phyloP scores from a whole-genome alignment of 176 grass and related monocot species.

The Triticum monococcum region DNA sequence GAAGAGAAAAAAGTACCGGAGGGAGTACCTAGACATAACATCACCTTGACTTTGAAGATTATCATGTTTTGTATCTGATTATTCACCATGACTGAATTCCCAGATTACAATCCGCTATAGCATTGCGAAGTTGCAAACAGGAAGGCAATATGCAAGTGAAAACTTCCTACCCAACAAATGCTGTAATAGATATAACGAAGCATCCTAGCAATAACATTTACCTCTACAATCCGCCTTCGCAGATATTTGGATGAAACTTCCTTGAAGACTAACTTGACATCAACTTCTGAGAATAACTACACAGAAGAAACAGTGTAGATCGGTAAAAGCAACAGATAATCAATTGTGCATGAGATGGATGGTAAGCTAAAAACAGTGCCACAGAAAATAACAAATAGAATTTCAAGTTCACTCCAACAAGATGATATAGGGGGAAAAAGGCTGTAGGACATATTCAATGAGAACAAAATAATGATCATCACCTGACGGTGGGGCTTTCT shows the following conservation, averaged over 20 bases:
- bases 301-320: constrained; percentile 27
- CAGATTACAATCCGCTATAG: not conserved
- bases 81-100: constrained; percentile 15
- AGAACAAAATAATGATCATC: constrained; percentile 25
- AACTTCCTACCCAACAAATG: constrained; percentile 18
- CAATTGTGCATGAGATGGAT: constrained; percentile 17
- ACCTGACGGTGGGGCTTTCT: constrained; percentile 68
- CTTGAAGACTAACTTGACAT: constrained; percentile 98
- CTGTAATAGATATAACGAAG: constrained; percentile 13
- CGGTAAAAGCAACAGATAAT: not conserved
- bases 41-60: constrained; percentile 3
- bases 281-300: constrained; percentile 96
- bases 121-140: not conserved
- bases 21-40: not conserved
- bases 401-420: not conserved
- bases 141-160: constrained; percentile 14
- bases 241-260: constrained; percentile 95
- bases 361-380: not conserved
- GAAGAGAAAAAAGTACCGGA: too few species aligned
- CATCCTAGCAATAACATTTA: constrained; percentile 30
- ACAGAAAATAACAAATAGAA: constrained; percentile 17
- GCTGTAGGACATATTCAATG: not conserved
- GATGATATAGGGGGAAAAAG: not conserved
- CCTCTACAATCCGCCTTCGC: constrained; percentile 86
- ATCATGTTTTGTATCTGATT: constrained; percentile 14